Evolutionary conservation across 2,329 filamentous ascomycete genomes (phyloP).

Genomic region (Aureobasidium pullulans): DNA sequence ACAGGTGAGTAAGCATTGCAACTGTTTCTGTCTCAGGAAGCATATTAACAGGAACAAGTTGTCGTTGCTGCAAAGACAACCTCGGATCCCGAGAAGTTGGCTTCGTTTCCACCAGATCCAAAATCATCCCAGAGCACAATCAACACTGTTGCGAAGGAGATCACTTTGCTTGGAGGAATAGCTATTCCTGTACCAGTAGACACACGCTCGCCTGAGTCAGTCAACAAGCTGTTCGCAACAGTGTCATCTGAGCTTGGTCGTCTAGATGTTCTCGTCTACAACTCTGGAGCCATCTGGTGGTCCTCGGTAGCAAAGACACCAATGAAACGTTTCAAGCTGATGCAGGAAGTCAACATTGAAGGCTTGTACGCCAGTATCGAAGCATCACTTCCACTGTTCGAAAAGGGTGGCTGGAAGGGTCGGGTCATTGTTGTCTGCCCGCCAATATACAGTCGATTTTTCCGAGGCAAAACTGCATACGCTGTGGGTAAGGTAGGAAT

Average conservation of each 20-base stretch:
- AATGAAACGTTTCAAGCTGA: conserved; percentile 47
- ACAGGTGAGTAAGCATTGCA: conserved; percentile 43
- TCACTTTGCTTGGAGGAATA: conserved; percentile 54
- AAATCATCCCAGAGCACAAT: conserved; percentile 71
- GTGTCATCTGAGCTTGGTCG: conserved; percentile 31
- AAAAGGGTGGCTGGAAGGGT: conserved; percentile 39
- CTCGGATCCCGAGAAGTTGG: conserved; percentile 51
- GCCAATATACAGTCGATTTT: conserved; percentile 79
- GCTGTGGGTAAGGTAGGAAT: conserved; percentile 72
- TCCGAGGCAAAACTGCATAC: conserved; percentile 78
- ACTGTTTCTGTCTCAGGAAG: not conserved
- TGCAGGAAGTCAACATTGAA: conserved; percentile 68
- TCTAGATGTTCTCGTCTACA: conserved; percentile 73
- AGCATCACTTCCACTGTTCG: conserved; percentile 60
- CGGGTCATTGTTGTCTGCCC: conserved; percentile 73
- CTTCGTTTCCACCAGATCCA: conserved; percentile 65
- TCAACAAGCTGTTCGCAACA: not conserved
- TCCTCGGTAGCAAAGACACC: conserved; percentile 62
- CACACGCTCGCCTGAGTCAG: conserved; percentile 11
- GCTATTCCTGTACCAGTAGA: conserved; percentile 64
- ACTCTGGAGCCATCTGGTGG: conserved; percentile 83
- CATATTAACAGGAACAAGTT: conserved; percentile 43
- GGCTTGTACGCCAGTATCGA: conserved; percentile 69
- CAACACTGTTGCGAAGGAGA: conserved; percentile 71
- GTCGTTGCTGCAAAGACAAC: conserved; percentile 71